Evolutionary conservation across 345 rosid species (phyloP).

Genomic region (Boechera stricta): DNA sequence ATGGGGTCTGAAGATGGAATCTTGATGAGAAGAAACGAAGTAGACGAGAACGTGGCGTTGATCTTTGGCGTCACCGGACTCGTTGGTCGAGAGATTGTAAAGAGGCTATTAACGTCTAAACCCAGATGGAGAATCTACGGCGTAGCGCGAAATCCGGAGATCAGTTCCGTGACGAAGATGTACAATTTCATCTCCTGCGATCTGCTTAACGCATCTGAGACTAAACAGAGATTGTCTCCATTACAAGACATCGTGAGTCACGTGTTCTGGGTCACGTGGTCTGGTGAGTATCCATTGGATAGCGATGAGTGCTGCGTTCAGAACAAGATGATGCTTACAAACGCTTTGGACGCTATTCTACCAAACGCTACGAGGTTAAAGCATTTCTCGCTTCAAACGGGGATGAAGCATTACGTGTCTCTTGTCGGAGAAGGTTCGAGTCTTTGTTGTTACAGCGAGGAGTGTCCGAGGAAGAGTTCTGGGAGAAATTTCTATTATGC

Average conservation of each 20-base stretch:
- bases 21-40: conserved; percentile 27
- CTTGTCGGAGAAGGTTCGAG: conserved; percentile 36
- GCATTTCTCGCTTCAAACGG: conserved; percentile 86
- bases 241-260: conserved; percentile 65
- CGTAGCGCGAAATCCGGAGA: conserved; percentile 68
- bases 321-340: conserved; percentile 69
- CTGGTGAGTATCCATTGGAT: conserved; percentile 60
- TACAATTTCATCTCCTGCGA: conserved; percentile 83
- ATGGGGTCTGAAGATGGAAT: conserved; percentile 51
- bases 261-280: conserved; percentile 91
- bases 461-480: conserved; percentile 55
- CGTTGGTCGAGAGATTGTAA: conserved; percentile 78
- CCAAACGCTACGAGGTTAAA: conserved; percentile 56
- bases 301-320: conserved; percentile 66
- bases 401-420: conserved; percentile 82
- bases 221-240: conserved; percentile 51
- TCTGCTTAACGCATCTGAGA: conserved; percentile 62
- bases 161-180: conserved; percentile 40
- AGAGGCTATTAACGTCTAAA: conserved; percentile 52
- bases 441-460: conserved; percentile 55
- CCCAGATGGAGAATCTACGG: conserved; percentile 83
- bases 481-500: conserved; percentile 66
- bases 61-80: conserved; percentile 90
- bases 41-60: conserved; percentile 58
- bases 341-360: conserved; percentile 68